These are phyloP conservation scores for Stachybotrys chartarum DNA, from an alignment of 2,329 filamentous ascomycete genomes.

Conservation along the genomic window DNA sequence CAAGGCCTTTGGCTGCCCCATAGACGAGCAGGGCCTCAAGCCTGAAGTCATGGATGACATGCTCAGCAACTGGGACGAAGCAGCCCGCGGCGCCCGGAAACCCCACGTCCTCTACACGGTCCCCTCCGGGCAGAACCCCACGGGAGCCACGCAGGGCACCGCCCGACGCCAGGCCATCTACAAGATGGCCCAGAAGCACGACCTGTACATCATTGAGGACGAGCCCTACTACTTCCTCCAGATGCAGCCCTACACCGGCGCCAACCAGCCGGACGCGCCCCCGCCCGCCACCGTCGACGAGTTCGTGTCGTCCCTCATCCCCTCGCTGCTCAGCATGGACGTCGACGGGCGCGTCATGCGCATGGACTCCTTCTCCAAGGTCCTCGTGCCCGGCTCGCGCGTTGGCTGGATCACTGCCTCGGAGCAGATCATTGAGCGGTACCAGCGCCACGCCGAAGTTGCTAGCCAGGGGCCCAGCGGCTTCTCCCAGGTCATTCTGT, in stretches of 20 bases:
- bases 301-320: constrained; percentile 57
- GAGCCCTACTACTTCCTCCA: constrained; percentile 95
- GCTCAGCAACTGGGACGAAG: constrained; percentile 41
- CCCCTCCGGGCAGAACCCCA: constrained; percentile 82
- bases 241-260: constrained; percentile 66
- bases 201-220: constrained; percentile 82
- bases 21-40: constrained; percentile 48
- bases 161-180: constrained; percentile 68
- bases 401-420: constrained; percentile 86
- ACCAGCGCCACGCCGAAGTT: constrained; percentile 74
- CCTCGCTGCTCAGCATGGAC: constrained; percentile 73
- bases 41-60: constrained; percentile 45
- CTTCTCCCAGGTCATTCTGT: constrained; percentile 74
- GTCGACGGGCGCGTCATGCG: constrained; percentile 82
- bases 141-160: constrained; percentile 70
- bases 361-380: constrained; percentile 90
- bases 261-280: constrained; percentile 40
- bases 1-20: constrained; percentile 39
- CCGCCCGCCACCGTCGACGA: constrained; percentile 57
- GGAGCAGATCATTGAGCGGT: constrained; percentile 76
- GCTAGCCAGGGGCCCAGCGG: constrained; percentile 81
- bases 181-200: constrained; percentile 71
- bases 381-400: constrained; percentile 74
- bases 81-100: constrained; percentile 35
- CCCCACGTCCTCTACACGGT: constrained; percentile 54